Conservation (phyloP, 2,329 filamentous ascomycete species). For the Epichloe typhina region DNA sequence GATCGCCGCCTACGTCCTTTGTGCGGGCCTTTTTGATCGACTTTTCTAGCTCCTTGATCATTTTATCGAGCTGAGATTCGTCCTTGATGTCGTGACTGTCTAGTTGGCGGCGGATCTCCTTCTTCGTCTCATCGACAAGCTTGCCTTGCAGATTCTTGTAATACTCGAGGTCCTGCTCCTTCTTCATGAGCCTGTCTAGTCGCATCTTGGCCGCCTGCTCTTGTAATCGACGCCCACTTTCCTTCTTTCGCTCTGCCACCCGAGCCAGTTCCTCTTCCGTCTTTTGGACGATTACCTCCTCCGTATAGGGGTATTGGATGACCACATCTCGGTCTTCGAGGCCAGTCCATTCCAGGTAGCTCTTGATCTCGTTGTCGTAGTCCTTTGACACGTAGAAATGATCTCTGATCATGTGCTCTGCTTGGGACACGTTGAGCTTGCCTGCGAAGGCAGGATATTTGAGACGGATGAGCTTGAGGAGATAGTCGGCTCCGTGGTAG, state of each 20-base stretch:
- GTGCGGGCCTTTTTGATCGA: slow-evolving; percentile 81
- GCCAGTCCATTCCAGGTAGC: slow-evolving; percentile 80
- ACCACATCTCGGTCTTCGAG: slow-evolving; percentile 81
- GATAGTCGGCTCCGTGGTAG: slow-evolving; percentile 77
- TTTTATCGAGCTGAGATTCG: slow-evolving; percentile 70
- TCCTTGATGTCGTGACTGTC: slow-evolving; percentile 90
- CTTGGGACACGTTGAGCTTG: slow-evolving; percentile 75
- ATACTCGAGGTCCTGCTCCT: slow-evolving; percentile 90
- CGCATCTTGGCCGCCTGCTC: slow-evolving; percentile 97
- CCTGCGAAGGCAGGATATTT: slow-evolving; percentile 87
- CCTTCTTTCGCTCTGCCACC: slow-evolving; percentile 87
- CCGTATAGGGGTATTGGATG: slow-evolving; percentile 86
- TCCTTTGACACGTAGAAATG: slow-evolving; percentile 83
- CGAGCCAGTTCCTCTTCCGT: slow-evolving; percentile 84
- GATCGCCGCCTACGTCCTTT: slow-evolving; percentile 76
- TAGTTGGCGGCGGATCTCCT: slow-evolving; percentile 73
- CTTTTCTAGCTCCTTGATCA: slow-evolving; percentile 80
- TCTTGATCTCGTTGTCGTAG: slow-evolving; percentile 64
- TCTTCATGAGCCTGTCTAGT: slow-evolving; percentile 84
- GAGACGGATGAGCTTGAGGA: slow-evolving; percentile 74
- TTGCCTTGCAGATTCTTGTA: slow-evolving; percentile 71
- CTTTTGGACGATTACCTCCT: slow-evolving; percentile 83
- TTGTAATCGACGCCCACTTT: slow-evolving; percentile 80
- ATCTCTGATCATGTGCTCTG: slow-evolving; percentile 73
- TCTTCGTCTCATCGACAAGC: slow-evolving; percentile 69